phyloP scores from a whole-genome alignment of 225 moss, liverwort and hornwort genomes.

The Neckera pumila region DNA sequence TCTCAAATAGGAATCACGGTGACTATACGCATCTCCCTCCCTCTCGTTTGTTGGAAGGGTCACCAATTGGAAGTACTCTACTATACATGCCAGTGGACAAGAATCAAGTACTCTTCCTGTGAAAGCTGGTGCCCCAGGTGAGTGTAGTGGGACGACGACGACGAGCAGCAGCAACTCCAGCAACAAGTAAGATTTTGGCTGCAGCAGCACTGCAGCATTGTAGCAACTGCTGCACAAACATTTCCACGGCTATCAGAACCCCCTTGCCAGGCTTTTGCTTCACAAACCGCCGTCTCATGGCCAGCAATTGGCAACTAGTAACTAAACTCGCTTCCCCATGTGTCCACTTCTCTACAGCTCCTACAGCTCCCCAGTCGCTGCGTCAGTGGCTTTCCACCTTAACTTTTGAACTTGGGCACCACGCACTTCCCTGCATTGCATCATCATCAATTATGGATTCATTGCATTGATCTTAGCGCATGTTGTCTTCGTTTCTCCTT shows the following conservation, averaged over 20 bases:
- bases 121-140: not conserved
- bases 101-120: not conserved
- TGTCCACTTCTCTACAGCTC: not conserved
- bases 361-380: not conserved
- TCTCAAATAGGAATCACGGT: not conserved
- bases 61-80: not conserved
- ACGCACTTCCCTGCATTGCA: not conserved
- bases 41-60: not conserved
- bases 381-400: not conserved
- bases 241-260: not conserved
- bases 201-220: not conserved
- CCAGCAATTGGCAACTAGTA: not conserved
- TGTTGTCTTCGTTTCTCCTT: not conserved
- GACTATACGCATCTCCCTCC: not conserved
- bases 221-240: not conserved
- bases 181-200: not conserved
- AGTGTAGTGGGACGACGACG: not conserved
- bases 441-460: not conserved
- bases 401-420: not conserved
- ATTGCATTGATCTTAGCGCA: not conserved
- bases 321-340: not conserved
- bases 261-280: not conserved
- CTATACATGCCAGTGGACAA: not conserved
- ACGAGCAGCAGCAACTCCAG: not conserved
- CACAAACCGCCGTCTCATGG: not conserved